A percentile compares a stretch with the other conserved stretches of the same genome.
Evolutionary conservation across 805 yeast genomes (phyloP).

Genomic region (Schizosaccharomyces osmophilus): DNA sequence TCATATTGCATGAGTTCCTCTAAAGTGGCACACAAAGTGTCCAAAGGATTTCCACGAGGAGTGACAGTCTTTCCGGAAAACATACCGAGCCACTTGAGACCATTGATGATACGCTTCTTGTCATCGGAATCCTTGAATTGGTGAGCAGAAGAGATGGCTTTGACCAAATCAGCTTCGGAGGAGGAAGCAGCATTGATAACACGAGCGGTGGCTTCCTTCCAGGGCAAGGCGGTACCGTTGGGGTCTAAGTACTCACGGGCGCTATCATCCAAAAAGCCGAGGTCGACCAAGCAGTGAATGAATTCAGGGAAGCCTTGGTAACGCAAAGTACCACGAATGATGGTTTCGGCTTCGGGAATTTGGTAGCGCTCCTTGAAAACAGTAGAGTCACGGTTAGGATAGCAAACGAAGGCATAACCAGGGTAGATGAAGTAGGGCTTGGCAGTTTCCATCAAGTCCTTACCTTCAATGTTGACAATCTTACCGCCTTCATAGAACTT

Average conservation of each 20-base stretch:
- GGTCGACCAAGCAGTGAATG: slow-evolving; percentile 78
- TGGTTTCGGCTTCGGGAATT: slow-evolving; percentile 94
- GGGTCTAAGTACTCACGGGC: slow-evolving; percentile 32
- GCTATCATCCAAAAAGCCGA: slow-evolving; percentile 73
- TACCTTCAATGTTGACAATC: slow-evolving; percentile 54
- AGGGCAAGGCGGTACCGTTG: slow-evolving; percentile 25
- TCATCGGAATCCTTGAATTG: slow-evolving; percentile 59
- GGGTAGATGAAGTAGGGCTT: slow-evolving; percentile 89
- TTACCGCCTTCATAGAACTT: slow-evolving; percentile 71
- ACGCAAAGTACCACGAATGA: slow-evolving; percentile 89
- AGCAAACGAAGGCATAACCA: slow-evolving; percentile 79
- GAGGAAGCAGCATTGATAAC: slow-evolving; percentile 52
- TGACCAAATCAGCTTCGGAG: slow-evolving; percentile 46
- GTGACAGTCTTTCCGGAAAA: slow-evolving; percentile 52
- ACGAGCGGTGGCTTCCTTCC: slow-evolving; percentile 71
- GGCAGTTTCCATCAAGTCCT: slow-evolving; percentile 84
- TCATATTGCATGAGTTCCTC: slow-evolving; percentile 92
- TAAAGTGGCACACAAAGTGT: slow-evolving; percentile 86
- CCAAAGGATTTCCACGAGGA: slow-evolving; percentile 85
- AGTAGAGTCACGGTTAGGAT: slow-evolving; percentile 96
- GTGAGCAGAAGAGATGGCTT: slow-evolving; percentile 54
- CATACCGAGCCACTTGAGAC: slow-evolving; percentile 83
- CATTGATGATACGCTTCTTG: slow-evolving; percentile 64
- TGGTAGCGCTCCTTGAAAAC: slow-evolving; percentile 71
- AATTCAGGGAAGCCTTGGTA: slow-evolving; percentile 98